These are phyloP conservation scores for Fonsecaea monophora DNA, from an alignment of 2,329 filamentous ascomycete species.

Conservation along the genomic window DNA sequence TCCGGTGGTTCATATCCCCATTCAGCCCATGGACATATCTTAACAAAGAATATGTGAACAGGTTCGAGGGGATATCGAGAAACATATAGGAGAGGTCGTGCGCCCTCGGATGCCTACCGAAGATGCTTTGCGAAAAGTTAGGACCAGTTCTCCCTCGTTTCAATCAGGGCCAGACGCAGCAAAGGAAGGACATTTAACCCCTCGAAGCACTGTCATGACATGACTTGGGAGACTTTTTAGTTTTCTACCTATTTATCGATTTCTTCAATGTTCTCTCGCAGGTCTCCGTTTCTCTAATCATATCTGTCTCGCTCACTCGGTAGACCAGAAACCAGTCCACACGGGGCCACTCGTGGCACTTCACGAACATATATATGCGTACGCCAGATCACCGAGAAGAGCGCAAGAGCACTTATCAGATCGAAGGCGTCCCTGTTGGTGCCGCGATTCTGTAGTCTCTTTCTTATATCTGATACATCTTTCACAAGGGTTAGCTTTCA, in stretches of 20 bases:
- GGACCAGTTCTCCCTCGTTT: background rate
- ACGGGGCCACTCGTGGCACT: background rate
- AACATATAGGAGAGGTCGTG: background rate
- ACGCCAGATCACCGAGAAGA: background rate
- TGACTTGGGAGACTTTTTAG: background rate
- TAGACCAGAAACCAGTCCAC: too few relatives aligned
- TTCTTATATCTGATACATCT: background rate
- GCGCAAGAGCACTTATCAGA: background rate
- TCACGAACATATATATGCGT: background rate
- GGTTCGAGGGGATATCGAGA: background rate
- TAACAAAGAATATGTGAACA: background rate
- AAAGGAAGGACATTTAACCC: background rate
- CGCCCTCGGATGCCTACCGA: background rate
- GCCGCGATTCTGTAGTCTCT: background rate
- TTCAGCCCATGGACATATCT: constrained; percentile 32
- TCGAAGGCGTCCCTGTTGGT: background rate
- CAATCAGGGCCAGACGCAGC: background rate
- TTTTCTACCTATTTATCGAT: background rate
- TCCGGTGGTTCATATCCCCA: constrained; percentile 11
- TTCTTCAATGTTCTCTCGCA: background rate
- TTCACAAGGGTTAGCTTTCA: background rate
- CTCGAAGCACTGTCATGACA: background rate
- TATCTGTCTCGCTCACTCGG: background rate
- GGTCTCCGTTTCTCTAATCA: background rate
- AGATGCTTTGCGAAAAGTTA: background rate